Percentiles rank a stretch among this genome's conserved stretches.
Evolutionary conservation across 2,329 filamentous ascomycete species (phyloP).

Genomic region (Aspergillus pseudoterreus): DNA sequence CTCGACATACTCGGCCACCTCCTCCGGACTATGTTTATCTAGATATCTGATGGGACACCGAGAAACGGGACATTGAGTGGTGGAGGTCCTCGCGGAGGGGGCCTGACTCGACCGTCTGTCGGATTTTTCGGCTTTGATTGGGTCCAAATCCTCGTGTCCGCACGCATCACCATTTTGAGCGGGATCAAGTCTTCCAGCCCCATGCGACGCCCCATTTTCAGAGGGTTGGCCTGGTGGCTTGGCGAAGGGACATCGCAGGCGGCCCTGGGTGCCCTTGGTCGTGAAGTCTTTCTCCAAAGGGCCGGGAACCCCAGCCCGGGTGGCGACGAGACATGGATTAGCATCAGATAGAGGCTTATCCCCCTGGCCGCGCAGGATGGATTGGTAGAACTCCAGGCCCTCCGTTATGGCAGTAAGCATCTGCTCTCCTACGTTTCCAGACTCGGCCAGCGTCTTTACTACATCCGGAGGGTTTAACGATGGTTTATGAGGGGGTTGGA

Average conservation of each 20-base stretch:
- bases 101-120: constrained; percentile 44
- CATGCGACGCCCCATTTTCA: constrained; percentile 32
- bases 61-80: constrained; percentile 61
- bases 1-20: constrained; percentile 89
- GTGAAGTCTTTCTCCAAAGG: constrained; percentile 87
- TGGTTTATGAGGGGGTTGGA: constrained; percentile 50
- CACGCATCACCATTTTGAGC: constrained; percentile 40
- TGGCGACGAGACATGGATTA: constrained; percentile 39
- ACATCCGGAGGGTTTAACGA: constrained; percentile 63
- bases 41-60: constrained; percentile 93
- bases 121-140: constrained; percentile 48
- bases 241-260: constrained; percentile 77
- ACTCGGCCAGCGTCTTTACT: constrained; percentile 51
- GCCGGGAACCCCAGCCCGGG: constrained; percentile 58
- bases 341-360: constrained; percentile 26
- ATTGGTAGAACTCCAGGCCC: constrained; percentile 39
- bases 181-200: constrained; percentile 39
- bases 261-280: constrained; percentile 74
- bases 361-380: constrained; percentile 28
- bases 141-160: constrained; percentile 57
- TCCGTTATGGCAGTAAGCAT: constrained; percentile 34
- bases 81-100: constrained; percentile 41
- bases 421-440: constrained; percentile 63
- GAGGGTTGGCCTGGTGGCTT: constrained; percentile 43
- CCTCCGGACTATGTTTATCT: constrained; percentile 87